phyloP scores from a whole-genome alignment of 2,329 filamentous ascomycete genomes.

The Metarhizium guizhouense region DNA sequence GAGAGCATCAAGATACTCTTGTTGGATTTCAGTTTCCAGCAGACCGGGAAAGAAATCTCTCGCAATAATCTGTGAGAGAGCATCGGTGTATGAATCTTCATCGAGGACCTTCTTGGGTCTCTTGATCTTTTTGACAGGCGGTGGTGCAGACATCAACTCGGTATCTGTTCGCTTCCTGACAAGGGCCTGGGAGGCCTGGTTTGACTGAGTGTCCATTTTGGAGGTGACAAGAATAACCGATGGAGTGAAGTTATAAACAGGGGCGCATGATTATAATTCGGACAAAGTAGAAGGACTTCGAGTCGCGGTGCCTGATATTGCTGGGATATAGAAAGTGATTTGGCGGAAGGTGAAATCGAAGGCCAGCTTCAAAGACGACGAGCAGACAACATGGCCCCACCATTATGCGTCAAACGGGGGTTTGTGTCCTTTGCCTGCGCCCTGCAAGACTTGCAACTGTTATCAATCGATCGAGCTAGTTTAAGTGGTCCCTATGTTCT shows the following conservation, averaged over 20 bases:
- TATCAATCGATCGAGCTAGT: not conserved
- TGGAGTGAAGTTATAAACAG: not conserved
- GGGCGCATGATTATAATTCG: not conserved
- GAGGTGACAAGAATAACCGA: not conserved
- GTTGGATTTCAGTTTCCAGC: slow-evolving; percentile 74
- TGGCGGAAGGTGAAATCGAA: no score
- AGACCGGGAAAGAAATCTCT: slow-evolving; percentile 95
- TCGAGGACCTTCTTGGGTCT: slow-evolving; percentile 80
- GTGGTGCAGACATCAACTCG: slow-evolving; percentile 77
- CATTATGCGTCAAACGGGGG: no score
- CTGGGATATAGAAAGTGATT: no score
- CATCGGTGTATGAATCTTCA: slow-evolving; percentile 87
- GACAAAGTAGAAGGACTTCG: not conserved
- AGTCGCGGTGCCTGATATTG: not conserved
- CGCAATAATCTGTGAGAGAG: slow-evolving; percentile 87
- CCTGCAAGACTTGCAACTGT: not conserved
- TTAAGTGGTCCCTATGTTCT: no score
- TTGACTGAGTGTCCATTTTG: slow-evolving; percentile 22
- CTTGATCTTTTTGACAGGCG: slow-evolving; percentile 80
- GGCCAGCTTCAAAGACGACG: no score
- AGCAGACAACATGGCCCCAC: no score
- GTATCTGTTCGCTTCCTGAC: slow-evolving; percentile 60
- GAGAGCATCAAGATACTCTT: slow-evolving; percentile 85
- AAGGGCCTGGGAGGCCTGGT: slow-evolving; percentile 34
- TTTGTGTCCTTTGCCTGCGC: no score